Evolutionary conservation across 305 asterid species (phyloP).

Genomic region (Rubia balearica): DNA sequence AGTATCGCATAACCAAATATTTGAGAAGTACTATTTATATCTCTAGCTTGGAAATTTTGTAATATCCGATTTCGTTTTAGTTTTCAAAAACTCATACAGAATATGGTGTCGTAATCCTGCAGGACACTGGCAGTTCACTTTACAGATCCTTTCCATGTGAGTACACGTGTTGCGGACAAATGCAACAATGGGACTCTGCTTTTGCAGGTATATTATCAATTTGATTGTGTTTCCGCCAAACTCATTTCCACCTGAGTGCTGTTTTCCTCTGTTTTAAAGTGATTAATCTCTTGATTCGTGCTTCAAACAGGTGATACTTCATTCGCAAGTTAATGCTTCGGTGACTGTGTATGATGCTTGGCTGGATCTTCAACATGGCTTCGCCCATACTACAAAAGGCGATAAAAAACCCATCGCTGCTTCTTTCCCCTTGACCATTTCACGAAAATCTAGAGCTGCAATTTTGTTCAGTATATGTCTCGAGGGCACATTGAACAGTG

Average conservation of each 20-base stretch:
- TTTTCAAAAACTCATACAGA: slow-evolving; percentile 13
- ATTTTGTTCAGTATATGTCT: slow-evolving; percentile 70
- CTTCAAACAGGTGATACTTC: slow-evolving; percentile 59
- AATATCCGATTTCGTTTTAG: slow-evolving; percentile 15
- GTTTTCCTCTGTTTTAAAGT: background rate
- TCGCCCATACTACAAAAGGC: slow-evolving; percentile 63
- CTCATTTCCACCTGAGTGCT: background rate
- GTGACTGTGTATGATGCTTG: slow-evolving; percentile 74
- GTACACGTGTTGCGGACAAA: slow-evolving; percentile 81
- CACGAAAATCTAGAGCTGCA: slow-evolving; percentile 84
- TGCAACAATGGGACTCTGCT: slow-evolving; percentile 85
- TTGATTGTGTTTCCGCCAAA: background rate
- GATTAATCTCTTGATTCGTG: background rate
- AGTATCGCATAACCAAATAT: slow-evolving; percentile 81
- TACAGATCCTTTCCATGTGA: slow-evolving; percentile 89
- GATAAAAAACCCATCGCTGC: slow-evolving; percentile 70
- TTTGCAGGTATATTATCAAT: slow-evolving; percentile 59
- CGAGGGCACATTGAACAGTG: slow-evolving; percentile 37
- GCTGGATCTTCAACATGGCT: slow-evolving; percentile 94
- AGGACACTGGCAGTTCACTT: slow-evolving; percentile 97
- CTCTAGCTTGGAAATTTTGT: slow-evolving; percentile 15
- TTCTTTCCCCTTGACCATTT: slow-evolving; percentile 72
- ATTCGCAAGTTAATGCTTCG: slow-evolving; percentile 95
- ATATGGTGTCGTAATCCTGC: slow-evolving; percentile 20
- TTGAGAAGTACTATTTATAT: slow-evolving; percentile 51